A percentile compares a stretch with the other conserved stretches of the same genome.
Evolutionary conservation across 2,329 filamentous ascomycete species (phyloP).

Genomic region (Setomelanomma holmii): DNA sequence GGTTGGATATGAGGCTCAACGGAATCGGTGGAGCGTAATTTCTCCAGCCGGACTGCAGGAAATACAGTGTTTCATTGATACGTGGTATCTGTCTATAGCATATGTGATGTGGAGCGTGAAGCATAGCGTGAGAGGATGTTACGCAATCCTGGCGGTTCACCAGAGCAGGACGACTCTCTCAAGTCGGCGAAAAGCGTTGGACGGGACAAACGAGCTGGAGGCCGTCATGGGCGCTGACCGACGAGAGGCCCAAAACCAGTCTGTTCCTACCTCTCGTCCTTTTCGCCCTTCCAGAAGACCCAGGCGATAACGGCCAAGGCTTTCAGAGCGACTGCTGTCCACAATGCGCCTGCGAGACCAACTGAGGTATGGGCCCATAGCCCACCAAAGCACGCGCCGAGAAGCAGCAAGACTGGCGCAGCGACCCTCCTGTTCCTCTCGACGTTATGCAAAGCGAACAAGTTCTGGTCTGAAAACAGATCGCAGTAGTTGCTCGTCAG

Average conservation of each 20-base stretch:
- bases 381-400: conserved; percentile 63
- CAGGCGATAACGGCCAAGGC: conserved; percentile 48
- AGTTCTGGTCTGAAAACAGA: conserved; percentile 70
- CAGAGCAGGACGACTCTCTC: too few relatives aligned
- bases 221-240: too few relatives aligned
- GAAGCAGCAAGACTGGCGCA: conserved; percentile 60
- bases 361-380: conserved; percentile 60
- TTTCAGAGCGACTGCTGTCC: conserved; percentile 55
- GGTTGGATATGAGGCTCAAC: too few relatives aligned
- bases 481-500: conserved; percentile 85
- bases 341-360: conserved; percentile 60
- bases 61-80: too few relatives aligned
- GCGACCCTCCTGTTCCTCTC: conserved; percentile 62
- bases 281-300: conserved; percentile 51
- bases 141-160: too few relatives aligned
- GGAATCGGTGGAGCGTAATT: too few relatives aligned
- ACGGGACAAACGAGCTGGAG: too few relatives aligned
- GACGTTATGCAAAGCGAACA: conserved; percentile 56
- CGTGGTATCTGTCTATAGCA: too few relatives aligned
- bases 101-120: too few relatives aligned
- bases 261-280: background rate
- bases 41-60: too few relatives aligned
- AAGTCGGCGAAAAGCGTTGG: too few relatives aligned
- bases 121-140: too few relatives aligned
- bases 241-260: background rate